Conservation (phyloP, 306 rosid genomes). For the Datisca glomerata region DNA sequence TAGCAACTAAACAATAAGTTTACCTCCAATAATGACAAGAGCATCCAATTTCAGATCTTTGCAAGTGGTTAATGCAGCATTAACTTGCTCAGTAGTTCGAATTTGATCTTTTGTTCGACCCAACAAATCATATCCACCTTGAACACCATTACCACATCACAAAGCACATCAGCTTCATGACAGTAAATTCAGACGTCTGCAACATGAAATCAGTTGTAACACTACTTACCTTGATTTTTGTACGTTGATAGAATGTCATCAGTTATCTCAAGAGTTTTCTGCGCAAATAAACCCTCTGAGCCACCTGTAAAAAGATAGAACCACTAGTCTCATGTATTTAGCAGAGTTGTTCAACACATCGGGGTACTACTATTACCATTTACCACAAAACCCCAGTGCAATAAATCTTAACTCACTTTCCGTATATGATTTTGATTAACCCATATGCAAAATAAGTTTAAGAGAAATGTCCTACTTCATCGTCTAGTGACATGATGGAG, state of each 20-base stretch:
- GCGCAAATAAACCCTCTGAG: conserved; percentile 87
- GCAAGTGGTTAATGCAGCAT: conserved; percentile 79
- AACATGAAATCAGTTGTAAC: neutral
- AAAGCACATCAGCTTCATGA: neutral
- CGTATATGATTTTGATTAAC: too few species aligned
- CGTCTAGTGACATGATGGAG: too few species aligned
- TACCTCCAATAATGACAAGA: conserved; percentile 97
- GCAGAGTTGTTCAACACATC: too few species aligned
- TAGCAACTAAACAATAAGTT: conserved; percentile 4
- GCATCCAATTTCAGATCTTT: conserved; percentile 75
- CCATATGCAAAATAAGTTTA: too few species aligned
- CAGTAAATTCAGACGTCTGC: neutral
- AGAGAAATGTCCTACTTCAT: too few species aligned
- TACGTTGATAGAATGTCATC: conserved; percentile 68
- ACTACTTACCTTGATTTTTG: conserved; percentile 80
- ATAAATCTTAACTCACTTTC: neutral
- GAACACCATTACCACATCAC: conserved; percentile 14
- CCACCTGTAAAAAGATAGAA: conserved; percentile 53
- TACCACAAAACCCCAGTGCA: too few species aligned
- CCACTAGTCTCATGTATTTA: conserved; percentile 3
- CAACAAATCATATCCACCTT: conserved; percentile 98
- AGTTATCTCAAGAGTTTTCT: conserved; percentile 81
- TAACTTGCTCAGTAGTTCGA: conserved; percentile 88
- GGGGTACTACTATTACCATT: too few species aligned
- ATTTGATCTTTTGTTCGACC: conserved; percentile 96